Evolutionary conservation across 805 yeast species (phyloP).

Genomic region (Starmerella cellae): DNA sequence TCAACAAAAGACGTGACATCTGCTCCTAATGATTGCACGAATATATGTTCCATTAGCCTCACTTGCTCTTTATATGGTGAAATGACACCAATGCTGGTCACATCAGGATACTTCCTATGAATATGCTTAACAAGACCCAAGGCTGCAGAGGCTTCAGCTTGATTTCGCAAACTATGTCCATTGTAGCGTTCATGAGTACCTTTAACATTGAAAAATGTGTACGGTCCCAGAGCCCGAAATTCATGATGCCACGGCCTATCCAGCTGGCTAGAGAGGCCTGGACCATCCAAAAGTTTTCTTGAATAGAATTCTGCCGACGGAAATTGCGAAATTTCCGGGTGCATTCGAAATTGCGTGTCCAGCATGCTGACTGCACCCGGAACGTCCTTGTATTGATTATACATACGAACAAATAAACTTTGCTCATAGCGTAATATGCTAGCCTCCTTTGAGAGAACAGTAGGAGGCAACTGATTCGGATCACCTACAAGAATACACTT

Average conservation of each 20-base stretch:
- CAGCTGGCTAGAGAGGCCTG: constrained; percentile 48
- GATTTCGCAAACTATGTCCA: constrained; percentile 51
- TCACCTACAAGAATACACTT: constrained; percentile 96
- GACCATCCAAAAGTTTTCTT: constrained; percentile 64
- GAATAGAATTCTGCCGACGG: constrained; percentile 77
- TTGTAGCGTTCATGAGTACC: constrained; percentile 45
- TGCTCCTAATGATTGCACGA: constrained; percentile 48
- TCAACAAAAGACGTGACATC: constrained; percentile 54
- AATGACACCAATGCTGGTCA: constrained; percentile 72
- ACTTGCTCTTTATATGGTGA: constrained; percentile 93
- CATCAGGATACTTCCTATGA: constrained; percentile 31
- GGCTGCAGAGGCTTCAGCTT: constrained; percentile 59
- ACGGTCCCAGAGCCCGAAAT: constrained; percentile 47
- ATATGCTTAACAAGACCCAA: constrained; percentile 50
- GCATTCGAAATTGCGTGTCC: constrained; percentile 95
- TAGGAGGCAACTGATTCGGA: constrained; percentile 95
- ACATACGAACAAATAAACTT: constrained; percentile 89
- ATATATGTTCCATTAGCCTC: constrained; percentile 40
- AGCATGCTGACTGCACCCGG: constrained; percentile 43
- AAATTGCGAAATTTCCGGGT: constrained; percentile 75
- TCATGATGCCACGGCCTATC: constrained; percentile 60
- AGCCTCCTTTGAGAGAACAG: constrained; percentile 83
- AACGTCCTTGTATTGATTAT: constrained; percentile 42
- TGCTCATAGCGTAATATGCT: constrained; percentile 71
- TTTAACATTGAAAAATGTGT: constrained; percentile 56